A percentile compares a stretch with the other conserved stretches of the same genome.
Evolutionary conservation across 768 basidiomycete genomes (phyloP).

Genomic region (Kondoa subrosea): DNA sequence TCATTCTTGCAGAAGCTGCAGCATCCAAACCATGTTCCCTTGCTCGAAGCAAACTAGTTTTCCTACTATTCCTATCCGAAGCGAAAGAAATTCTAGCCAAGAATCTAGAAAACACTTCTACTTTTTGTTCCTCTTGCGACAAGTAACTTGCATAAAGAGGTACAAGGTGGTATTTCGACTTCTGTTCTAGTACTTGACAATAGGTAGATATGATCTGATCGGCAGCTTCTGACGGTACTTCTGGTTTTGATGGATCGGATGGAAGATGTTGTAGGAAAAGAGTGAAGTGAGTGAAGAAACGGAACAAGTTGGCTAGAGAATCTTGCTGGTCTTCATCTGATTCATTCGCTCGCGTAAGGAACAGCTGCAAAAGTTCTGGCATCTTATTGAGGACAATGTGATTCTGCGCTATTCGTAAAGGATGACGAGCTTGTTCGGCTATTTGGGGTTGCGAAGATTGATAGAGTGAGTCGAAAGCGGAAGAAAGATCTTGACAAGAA

Average conservation of each 20-base stretch:
- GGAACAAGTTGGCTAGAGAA: constrained; percentile 26
- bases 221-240: constrained; percentile 54
- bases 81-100: constrained; percentile 39
- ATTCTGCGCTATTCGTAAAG: constrained; percentile 66
- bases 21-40: constrained; percentile 69
- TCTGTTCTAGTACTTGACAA: constrained; percentile 59
- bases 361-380: constrained; percentile 47
- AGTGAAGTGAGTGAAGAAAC: constrained; percentile 87
- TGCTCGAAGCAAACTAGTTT: neutral
- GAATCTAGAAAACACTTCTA: constrained; percentile 82
- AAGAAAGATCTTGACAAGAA: constrained; percentile 4
- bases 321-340: constrained; percentile 29
- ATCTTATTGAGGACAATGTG: constrained; percentile 55
- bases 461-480: constrained; percentile 12
- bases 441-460: neutral
- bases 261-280: constrained; percentile 74
- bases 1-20: constrained; percentile 55
- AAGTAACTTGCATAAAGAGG: constrained; percentile 85
- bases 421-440: constrained; percentile 47
- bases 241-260: constrained; percentile 29
- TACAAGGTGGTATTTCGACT: constrained; percentile 45
- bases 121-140: constrained; percentile 57
- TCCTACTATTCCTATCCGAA: neutral
- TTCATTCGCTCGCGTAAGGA: constrained; percentile 30
- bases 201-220: constrained; percentile 78